These are phyloP conservation scores for Lipomyces anomalus DNA, from an alignment of 805 yeast species.

Conservation along the genomic window DNA sequence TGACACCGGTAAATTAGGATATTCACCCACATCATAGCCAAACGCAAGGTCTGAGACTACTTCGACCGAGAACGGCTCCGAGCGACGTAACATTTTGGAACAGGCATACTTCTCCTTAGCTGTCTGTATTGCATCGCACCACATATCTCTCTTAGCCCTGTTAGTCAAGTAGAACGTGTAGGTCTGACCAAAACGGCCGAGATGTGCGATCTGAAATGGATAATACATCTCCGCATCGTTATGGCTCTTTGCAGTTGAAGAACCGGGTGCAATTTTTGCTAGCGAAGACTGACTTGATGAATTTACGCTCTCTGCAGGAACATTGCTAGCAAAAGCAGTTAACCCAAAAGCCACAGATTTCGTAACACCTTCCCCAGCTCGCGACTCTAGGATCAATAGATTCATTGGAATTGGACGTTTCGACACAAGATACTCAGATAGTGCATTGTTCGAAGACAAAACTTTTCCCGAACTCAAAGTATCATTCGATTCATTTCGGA, in stretches of 20 bases:
- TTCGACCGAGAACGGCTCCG: conserved; percentile 51
- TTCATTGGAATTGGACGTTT: conserved; percentile 37
- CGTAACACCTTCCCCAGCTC: conserved; percentile 36
- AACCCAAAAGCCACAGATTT: conserved; percentile 22
- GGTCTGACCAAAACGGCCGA: conserved; percentile 31
- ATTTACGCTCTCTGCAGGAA: neutral
- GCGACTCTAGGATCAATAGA: conserved; percentile 53
- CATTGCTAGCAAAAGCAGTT: neutral
- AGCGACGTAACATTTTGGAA: conserved; percentile 32
- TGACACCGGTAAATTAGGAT: conserved; percentile 34
- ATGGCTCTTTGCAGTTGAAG: conserved; percentile 21
- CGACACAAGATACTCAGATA: neutral
- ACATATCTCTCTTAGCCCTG: conserved; percentile 45
- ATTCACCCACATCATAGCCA: conserved; percentile 54
- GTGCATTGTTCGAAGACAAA: no score
- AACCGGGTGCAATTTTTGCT: no score
- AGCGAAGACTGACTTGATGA: neutral
- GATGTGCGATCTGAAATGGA: conserved; percentile 34
- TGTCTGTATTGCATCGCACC: conserved; percentile 50
- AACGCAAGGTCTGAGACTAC: conserved; percentile 55
- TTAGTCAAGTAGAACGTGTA: conserved; percentile 33
- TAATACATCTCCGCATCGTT: conserved; percentile 29
- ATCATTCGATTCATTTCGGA: conserved; percentile 33
- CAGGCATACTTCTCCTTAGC: conserved; percentile 41
- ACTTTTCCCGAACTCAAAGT: conserved; percentile 28